These are phyloP conservation scores for Chlorella ohadii DNA, from an alignment of 139 green algal genomes.

Conservation along the genomic window DNA sequence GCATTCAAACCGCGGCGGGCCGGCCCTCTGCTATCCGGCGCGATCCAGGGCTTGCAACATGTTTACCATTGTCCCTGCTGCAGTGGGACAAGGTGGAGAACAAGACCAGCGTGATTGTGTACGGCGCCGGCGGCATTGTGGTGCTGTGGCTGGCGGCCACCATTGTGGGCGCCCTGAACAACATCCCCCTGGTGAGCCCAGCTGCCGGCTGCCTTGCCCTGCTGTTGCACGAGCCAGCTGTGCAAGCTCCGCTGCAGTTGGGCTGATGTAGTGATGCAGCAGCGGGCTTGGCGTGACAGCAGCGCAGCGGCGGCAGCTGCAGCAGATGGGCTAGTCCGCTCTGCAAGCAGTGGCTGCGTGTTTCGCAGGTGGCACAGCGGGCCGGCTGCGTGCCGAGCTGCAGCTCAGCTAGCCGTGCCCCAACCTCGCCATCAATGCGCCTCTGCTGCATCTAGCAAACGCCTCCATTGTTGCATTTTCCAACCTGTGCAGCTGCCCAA, in stretches of 20 bases:
- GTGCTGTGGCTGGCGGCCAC: conserved; percentile 91
- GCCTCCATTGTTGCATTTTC: too few relatives aligned
- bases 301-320: not conserved
- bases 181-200: conserved; percentile 89
- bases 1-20: not conserved
- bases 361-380: too few relatives aligned
- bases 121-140: conserved; percentile 84
- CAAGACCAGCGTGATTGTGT: conserved; percentile 91
- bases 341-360: too few relatives aligned
- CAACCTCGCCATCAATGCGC: not conserved
- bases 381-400: not conserved
- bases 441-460: too few relatives aligned
- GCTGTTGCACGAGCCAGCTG: too few relatives aligned
- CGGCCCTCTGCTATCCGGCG: too few relatives aligned
- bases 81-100: conserved; percentile 68
- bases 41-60: too few relatives aligned
- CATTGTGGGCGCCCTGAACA: conserved; percentile 92
- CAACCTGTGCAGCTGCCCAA: conserved; percentile 94
- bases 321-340: not conserved
- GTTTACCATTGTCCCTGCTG: not conserved
- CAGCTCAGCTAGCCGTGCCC: not conserved
- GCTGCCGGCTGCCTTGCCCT: too few relatives aligned
- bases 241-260: too few relatives aligned
- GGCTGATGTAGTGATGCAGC: too few relatives aligned
- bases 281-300: not conserved